These are phyloP conservation scores for Geotrichum fermentans DNA, from an alignment of 1,139 yeast genomes.

Conservation along the genomic window DNA sequence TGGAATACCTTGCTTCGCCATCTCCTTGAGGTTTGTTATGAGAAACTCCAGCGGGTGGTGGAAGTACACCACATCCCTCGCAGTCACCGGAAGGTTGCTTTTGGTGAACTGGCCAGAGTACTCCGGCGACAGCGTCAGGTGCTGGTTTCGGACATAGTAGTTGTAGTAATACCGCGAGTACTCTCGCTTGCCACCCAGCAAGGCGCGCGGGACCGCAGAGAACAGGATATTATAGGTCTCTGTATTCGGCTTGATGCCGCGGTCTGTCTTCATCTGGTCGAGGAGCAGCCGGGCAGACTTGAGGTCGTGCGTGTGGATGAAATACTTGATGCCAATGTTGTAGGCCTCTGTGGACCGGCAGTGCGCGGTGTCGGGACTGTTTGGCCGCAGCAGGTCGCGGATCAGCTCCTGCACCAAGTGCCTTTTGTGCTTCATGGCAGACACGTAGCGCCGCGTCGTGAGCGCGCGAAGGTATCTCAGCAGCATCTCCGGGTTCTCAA, in stretches of 20 bases:
- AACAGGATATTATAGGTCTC: constrained; percentile 45
- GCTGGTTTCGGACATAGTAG: constrained; percentile 9
- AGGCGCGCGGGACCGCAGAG: constrained; percentile 20
- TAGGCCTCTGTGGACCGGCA: constrained; percentile 39
- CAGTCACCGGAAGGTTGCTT: constrained; percentile 24
- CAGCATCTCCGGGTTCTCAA: constrained; percentile 19
- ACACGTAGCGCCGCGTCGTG: constrained; percentile 19
- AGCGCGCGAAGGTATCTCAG: constrained; percentile 18
- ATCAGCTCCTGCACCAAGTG: constrained; percentile 26
- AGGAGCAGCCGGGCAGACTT: constrained; percentile 43
- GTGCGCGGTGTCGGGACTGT: constrained; percentile 37
- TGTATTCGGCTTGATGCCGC: constrained; percentile 38
- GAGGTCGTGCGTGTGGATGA: constrained; percentile 38
- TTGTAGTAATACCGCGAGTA: constrained; percentile 16
- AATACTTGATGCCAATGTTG: constrained; percentile 45
- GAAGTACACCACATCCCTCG: constrained; percentile 26
- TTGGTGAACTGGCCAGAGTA: not conserved
- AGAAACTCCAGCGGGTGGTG: constrained; percentile 28
- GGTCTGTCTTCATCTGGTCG: constrained; percentile 39
- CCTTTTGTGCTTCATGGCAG: constrained; percentile 16
- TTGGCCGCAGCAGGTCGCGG: constrained; percentile 41
- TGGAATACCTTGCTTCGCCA: constrained; percentile 32
- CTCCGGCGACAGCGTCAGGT: not conserved
- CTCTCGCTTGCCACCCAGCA: constrained; percentile 15
- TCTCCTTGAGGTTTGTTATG: constrained; percentile 30